Evolutionary conservation across 164 flowering plant genomes (phyloP), one percentile per base, ranked within the genome.

Genomic region (Dillenia turbinata): DNA sequence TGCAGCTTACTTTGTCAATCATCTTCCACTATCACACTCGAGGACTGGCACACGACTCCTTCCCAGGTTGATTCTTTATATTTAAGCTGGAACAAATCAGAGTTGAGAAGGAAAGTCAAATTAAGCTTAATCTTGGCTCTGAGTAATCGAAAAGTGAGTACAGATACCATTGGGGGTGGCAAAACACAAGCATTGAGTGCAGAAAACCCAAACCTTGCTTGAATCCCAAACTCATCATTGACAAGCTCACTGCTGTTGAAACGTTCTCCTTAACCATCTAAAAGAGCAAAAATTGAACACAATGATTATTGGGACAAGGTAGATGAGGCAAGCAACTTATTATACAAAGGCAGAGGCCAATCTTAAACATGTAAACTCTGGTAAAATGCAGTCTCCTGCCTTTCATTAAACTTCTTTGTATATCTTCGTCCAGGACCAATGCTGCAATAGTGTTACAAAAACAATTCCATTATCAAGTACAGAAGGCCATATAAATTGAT

Each of bases 11-110:
- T 87, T 84, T 81, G 62, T 86, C 71, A 0, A 85, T 91, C 99
- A 94, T 91, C 40, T 91, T 94, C 99, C 99, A 94, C 16, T 79
- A 84, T 0, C 99, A 97, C n/a, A 81, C 75, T 7, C 65, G 59
- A 2, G 99, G 99, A 44, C 74, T 73, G 33, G 81, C 78, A 15
- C 24, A 64, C 9, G 52, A 9, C 24, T 86, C 87, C 16, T 60
- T 64, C 2, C 98, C 93, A 49, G 67, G n/a, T n/a, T n/a, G n/a
- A 61, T 0, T 76, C 84, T 72, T 85, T 86, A 61, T 91, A 94
- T 61, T 76, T 78, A 10, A 94, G 85, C 98, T 94, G 77, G 51
- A 69, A 56, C 48, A 50, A 63, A 5, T 10, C 22, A 58, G 64
- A 63, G 1, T 44, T n/a, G 40, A 14, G 15, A 54, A 55, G 22